Percentiles rank a stretch among this genome's conserved stretches.
Conservation (phyloP, 768 basidiomycete genomes). For the Boletellus emodensis region DNA sequence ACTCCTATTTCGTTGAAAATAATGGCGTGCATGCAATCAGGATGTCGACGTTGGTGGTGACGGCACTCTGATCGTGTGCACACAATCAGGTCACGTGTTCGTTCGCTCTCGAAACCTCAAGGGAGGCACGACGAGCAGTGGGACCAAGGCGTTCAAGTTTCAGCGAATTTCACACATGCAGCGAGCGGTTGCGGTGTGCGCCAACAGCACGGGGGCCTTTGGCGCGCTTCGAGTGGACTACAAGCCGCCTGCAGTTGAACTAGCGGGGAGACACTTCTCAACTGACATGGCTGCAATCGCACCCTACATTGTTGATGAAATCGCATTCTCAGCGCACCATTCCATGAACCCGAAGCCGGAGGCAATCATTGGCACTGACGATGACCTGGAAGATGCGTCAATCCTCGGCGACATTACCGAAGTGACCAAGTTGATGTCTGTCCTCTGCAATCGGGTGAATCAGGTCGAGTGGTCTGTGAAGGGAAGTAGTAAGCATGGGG, state of each 20-base stretch:
- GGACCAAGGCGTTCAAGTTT: conserved; percentile 64
- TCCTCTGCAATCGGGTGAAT: conserved; percentile 5
- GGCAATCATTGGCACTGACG: conserved; percentile 20
- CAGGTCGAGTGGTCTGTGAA: not conserved
- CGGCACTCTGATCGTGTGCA: conserved; percentile 87
- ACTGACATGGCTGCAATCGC: conserved; percentile 64
- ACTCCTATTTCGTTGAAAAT: not conserved
- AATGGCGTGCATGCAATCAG: conserved; percentile 30
- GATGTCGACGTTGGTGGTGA: conserved; percentile 89
- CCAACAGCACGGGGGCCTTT: conserved; percentile 85
- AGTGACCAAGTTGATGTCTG: conserved; percentile 22
- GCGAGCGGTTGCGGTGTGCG: conserved; percentile 78
- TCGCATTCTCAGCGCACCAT: not conserved
- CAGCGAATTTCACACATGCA: conserved; percentile 78
- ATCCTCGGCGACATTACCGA: conserved; percentile 36
- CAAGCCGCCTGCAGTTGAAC: conserved; percentile 47
- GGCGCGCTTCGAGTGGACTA: conserved; percentile 80
- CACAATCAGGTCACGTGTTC: conserved; percentile 92
- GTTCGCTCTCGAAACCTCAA: conserved; percentile 60
- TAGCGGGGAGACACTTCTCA: conserved; percentile 53
- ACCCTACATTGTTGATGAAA: conserved; percentile 44
- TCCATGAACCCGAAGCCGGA: not conserved
- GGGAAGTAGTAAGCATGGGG: conserved; percentile 45
- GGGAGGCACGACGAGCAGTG: conserved; percentile 20
- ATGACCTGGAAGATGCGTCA: conserved; percentile 37